Percentiles rank a stretch among this genome's conserved stretches.
phyloP scores from a whole-genome alignment of 2,329 filamentous ascomycete species.

The Dothistroma septosporum region DNA sequence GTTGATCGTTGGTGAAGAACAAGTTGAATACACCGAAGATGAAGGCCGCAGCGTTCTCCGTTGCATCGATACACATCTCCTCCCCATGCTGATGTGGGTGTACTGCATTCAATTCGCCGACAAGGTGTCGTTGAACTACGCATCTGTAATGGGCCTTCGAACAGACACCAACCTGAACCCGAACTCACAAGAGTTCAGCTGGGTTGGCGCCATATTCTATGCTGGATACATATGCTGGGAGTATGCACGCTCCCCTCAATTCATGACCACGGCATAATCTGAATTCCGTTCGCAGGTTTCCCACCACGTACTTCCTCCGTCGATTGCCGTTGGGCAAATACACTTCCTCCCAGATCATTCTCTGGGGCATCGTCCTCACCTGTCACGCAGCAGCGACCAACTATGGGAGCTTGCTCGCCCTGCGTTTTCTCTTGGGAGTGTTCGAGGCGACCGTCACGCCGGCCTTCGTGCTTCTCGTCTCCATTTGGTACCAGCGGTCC shows the following conservation, averaged over 20 bases:
- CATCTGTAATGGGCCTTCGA: slow-evolving; percentile 46
- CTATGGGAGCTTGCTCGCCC: slow-evolving; percentile 49
- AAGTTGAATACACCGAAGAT: not conserved
- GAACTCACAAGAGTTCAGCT: not conserved
- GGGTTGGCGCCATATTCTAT: slow-evolving; percentile 36
- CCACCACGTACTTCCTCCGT: slow-evolving; percentile 9
- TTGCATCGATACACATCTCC: slow-evolving; percentile 30
- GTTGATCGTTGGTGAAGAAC: not conserved
- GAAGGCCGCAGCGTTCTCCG: slow-evolving; percentile 20
- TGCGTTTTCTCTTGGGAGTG: slow-evolving; percentile 54
- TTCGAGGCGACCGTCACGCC: slow-evolving; percentile 47
- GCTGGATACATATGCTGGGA: slow-evolving; percentile 42
- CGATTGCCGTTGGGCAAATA: slow-evolving; percentile 11
- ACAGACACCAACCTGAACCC: slow-evolving; percentile 43
- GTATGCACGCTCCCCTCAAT: not conserved
- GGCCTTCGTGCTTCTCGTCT: slow-evolving; percentile 26
- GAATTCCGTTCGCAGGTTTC: not conserved
- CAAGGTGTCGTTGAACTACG: slow-evolving; percentile 31
- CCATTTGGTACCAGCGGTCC: slow-evolving; percentile 27
- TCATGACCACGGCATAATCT: too few species aligned
- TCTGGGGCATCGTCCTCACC: slow-evolving; percentile 42
- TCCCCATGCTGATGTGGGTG: slow-evolving; percentile 28
- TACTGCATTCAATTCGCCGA: slow-evolving; percentile 39
- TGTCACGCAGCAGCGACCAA: slow-evolving; percentile 48
- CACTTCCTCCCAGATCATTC: slow-evolving; percentile 43